Evolutionary conservation across 2,329 filamentous ascomycete genomes (phyloP), one percentile per base, ranked within the genome.

Genomic region (Fusarium guadeloupense): DNA sequence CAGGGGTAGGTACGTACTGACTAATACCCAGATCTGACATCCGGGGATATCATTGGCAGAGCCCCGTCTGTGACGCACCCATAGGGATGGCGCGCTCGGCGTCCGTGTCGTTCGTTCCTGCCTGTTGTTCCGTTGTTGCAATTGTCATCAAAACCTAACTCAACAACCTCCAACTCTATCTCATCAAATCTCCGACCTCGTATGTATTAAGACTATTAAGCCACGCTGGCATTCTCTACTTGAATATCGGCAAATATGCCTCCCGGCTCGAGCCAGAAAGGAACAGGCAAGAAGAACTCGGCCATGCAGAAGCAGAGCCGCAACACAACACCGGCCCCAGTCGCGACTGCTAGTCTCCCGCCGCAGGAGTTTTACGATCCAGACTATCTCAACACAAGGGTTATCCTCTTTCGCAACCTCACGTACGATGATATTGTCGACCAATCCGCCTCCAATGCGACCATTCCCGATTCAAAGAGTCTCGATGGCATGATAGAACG

Each of bases 341-440:
- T 71, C 20, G 66, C 69, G 67, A 81, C 74, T 71, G 83, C 78
- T 70, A 82, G 67, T 74, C 80, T 86, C 33, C 84, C 84, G 3
- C 80, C 82, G 6, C 79, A 84, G 67, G 80, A 85, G 51, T 77
- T 78, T 49, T 79, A 83, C 69, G 82, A 85, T 56, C 85, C 88
- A 19, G 83, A 89, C 51, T 90, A 89, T 71, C 83, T 93, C 46
- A 85, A 89, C 54, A 84, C 90, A 19, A 81, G 78, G 67, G 84
- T 84, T 67, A 84, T 83, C 64, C 79, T 78, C 62, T 85, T 85
- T 70, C 82, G 83, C 54, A 85, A 85, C 58, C 78, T 88, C 57
- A 83, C 82, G 14, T 85, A 89, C 71, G 89, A 93, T 62, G 88
- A 91, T 58, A 80, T 93, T 34, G 83, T 92, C 50, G 89, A 92